phyloP scores from a whole-genome alignment of 495 filamentous ascomycete species.

The Evansstolkia leycettana region DNA sequence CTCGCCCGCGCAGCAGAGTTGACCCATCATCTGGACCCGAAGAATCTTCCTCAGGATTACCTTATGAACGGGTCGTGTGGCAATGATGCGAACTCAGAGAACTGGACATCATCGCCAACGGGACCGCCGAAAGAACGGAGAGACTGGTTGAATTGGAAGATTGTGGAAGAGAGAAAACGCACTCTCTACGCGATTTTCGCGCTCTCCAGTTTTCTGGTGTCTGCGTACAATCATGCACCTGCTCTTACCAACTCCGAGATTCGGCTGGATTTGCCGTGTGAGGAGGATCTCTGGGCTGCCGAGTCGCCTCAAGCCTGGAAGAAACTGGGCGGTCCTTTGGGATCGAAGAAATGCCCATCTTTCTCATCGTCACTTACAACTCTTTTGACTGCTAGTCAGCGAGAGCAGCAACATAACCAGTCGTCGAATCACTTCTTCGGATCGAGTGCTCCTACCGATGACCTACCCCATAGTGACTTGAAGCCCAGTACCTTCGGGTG shows the following conservation, averaged over 20 bases:
- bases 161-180: slow-evolving; percentile 81
- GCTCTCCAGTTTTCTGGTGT: slow-evolving; percentile 80
- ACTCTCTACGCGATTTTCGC: slow-evolving; percentile 88
- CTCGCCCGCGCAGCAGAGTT: slow-evolving; percentile 80
- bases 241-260: slow-evolving; percentile 93
- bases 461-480: slow-evolving; percentile 49
- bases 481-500: slow-evolving; percentile 92
- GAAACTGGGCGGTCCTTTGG: slow-evolving; percentile 55
- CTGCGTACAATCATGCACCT: slow-evolving; percentile 85
- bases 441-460: slow-evolving; percentile 12
- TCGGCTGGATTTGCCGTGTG: slow-evolving; percentile 78
- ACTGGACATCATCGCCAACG: slow-evolving; percentile 19
- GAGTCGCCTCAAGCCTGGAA: slow-evolving; percentile 70
- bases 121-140: slow-evolving; percentile 55
- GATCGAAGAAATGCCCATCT: slow-evolving; percentile 50
- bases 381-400: slow-evolving; percentile 69
- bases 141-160: slow-evolving; percentile 85
- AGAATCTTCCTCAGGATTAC: slow-evolving; percentile 28
- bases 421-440: slow-evolving; percentile 33
- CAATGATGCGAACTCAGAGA: slow-evolving; percentile 4
- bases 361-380: slow-evolving; percentile 70
- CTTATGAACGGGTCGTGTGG: slow-evolving; percentile 11
- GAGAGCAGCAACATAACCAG: slow-evolving; percentile 43
- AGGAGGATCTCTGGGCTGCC: slow-evolving; percentile 84
- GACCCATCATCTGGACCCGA: slow-evolving; percentile 32